Conservation (phyloP, 306 rosid genomes). For the Crataegus laevigata region DNA sequence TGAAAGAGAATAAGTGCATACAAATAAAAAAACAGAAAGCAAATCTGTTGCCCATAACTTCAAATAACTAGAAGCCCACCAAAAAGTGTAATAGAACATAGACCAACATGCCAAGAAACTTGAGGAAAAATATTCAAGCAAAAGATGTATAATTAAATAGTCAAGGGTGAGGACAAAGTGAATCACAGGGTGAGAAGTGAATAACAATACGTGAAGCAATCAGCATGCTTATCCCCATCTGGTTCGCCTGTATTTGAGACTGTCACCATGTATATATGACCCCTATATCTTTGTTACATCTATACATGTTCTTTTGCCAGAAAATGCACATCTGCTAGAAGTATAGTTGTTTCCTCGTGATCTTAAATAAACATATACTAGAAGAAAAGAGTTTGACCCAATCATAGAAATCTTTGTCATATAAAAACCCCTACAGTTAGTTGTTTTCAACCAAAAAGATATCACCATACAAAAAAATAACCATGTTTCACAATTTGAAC, state of each 20-base stretch:
- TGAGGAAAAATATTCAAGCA: background rate
- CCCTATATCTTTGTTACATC: background rate
- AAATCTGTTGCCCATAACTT: constrained; percentile 6
- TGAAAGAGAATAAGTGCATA: background rate
- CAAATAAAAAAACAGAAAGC: constrained; percentile 2
- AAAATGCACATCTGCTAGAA: background rate
- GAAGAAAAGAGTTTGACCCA: too few species aligned
- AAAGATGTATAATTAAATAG: background rate
- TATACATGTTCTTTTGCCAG: background rate
- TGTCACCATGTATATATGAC: background rate
- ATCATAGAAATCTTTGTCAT: background rate
- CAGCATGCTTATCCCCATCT: background rate
- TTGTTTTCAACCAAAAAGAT: background rate
- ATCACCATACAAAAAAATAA: background rate
- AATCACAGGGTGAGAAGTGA: background rate
- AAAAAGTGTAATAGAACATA: background rate
- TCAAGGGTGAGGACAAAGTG: background rate
- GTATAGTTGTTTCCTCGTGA: background rate
- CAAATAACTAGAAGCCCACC: background rate
- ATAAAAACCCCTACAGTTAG: background rate
- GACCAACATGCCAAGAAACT: background rate
- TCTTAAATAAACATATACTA: background rate
- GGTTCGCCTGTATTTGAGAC: background rate
- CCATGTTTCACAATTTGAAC: background rate
- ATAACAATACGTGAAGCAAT: background rate